Base-by-base conservation (phyloP, 2,329 filamentous ascomycete genomes). In the Boeremia lycopersici region DNA sequence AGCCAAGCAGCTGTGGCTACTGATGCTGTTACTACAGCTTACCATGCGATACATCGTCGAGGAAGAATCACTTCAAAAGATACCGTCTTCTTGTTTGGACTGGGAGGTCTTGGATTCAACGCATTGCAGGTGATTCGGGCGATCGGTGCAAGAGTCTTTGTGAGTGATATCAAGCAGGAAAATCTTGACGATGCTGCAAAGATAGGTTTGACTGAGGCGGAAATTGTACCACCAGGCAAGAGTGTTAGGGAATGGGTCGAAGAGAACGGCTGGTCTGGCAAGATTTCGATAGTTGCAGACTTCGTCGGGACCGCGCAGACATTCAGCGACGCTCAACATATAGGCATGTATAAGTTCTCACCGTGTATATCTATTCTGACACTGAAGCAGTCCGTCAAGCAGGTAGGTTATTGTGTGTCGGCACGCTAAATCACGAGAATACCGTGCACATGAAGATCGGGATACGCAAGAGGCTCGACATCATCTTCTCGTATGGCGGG, bases 381-480 rank as follows among this genome's bases (percentile, higher is more conserved):
- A 46, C 23, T 12, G 11, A 28, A 2, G 10, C 12, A 64, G 63
- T 66, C 4, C 44, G 61, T n/a, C 61, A 61, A 55, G 61, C 58
- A 11, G 63, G 63, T 10, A 53, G 57, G 26, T 52, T 66, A 13
- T 34, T 66, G n/a, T 66, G 60, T 25, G 61, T 66, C 12, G 63
- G 63, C 5, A 66, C 61, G 3, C 39, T 66, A 44, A 66, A 64
- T 25, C 63, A 66, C 36, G 58, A 66, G n/a, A 66, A 61, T n/a
- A 62, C 58, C 2, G 60, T 66, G 6, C 57, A 66, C 23, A 64
- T 66, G 63, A 66, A 64, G 30, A 25, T 66, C 26, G 58, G 45
- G 3, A 66, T 66, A 38, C 49, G 61, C 8, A 64, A 66, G 42
- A 33, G 63, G 12, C 48, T 66, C 3, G 56, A 57, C 12, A 61